Percentiles rank a stretch among this genome's conserved stretches.
Conservation (phyloP, 2,329 filamentous ascomycete genomes). For the Aspergillus fructus region DNA sequence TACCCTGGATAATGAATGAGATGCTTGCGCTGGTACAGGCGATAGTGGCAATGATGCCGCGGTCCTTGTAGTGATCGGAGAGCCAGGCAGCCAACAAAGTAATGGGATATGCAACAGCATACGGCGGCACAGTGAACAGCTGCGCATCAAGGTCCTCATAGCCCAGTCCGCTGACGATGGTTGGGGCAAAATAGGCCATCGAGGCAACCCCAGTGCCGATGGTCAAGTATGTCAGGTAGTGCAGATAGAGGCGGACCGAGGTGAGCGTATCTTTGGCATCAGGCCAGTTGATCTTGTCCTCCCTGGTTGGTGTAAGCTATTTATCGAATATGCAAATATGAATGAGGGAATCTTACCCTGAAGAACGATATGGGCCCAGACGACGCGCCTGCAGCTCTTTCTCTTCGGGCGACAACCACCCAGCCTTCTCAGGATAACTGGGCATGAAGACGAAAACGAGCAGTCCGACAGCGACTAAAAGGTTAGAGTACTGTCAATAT, state of each 20-base stretch:
- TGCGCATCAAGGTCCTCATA: constrained; percentile 19
- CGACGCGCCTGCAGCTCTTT: constrained; percentile 4
- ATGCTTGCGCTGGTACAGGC: neutral
- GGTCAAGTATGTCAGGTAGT: constrained; percentile 6
- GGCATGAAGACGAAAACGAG: constrained; percentile 18
- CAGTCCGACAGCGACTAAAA: neutral
- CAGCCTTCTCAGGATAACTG: constrained; percentile 20
- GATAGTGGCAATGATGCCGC: neutral
- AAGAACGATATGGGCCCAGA: neutral
- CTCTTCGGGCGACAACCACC: constrained; percentile 17
- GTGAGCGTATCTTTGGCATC: constrained; percentile 5
- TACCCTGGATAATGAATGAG: neutral
- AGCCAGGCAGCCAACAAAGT: constrained; percentile 8
- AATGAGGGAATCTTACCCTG: neutral
- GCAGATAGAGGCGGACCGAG: neutral
- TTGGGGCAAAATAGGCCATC: constrained; percentile 36
- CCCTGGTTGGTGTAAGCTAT: neutral
- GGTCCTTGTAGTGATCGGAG: constrained; percentile 2
- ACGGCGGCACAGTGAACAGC: constrained; percentile 21
- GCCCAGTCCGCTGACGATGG: constrained; percentile 21
- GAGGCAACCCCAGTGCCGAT: constrained; percentile 4
- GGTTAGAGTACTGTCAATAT: neutral
- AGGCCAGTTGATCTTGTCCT: constrained; percentile 8
- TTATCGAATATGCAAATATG: neutral
- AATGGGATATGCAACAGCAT: constrained; percentile 18